A percentile compares a stretch with the other conserved stretches of the same genome.
phyloP scores from a whole-genome alignment of 2,329 filamentous ascomycete species.

The Paracoccidioides lutzii region DNA sequence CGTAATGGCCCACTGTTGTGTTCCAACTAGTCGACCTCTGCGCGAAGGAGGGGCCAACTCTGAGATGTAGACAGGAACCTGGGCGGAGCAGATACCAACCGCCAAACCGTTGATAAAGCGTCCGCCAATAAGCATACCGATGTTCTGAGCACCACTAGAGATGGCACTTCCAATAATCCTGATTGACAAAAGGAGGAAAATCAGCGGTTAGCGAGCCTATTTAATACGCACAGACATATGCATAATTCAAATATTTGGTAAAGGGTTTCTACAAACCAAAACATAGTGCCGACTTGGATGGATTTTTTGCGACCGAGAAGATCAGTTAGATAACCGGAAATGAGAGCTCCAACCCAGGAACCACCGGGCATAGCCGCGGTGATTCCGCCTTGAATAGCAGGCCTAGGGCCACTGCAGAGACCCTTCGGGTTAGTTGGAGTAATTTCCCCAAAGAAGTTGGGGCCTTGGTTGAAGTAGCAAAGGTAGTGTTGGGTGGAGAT shows the following conservation, averaged over 20 bases:
- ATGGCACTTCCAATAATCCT: slow-evolving; percentile 29
- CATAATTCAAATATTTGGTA: neutral
- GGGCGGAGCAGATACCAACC: slow-evolving; percentile 28
- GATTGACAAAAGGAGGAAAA: slow-evolving; percentile 18
- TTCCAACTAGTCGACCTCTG: slow-evolving; percentile 28
- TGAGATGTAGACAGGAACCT: slow-evolving; percentile 28
- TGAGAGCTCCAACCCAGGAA: slow-evolving; percentile 50
- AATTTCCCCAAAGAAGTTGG: neutral
- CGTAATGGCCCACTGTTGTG: slow-evolving; percentile 31
- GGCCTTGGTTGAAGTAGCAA: slow-evolving; percentile 39
- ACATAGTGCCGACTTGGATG: slow-evolving; percentile 24
- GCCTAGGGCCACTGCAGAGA: slow-evolving; percentile 35
- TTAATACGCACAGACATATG: no score
- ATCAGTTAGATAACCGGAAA: slow-evolving; percentile 24
- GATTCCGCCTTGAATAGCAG: slow-evolving; percentile 49
- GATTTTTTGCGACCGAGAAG: slow-evolving; percentile 28
- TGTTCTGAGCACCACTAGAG: slow-evolving; percentile 21
- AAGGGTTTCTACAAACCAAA: slow-evolving; percentile 19
- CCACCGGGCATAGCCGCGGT: slow-evolving; percentile 58
- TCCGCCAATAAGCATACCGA: slow-evolving; percentile 23
- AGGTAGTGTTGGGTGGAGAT: slow-evolving; percentile 40
- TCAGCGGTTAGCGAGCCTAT: neutral
- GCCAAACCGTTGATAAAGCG: slow-evolving; percentile 30
- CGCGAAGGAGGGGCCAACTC: slow-evolving; percentile 29
- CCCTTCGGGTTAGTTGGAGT: slow-evolving; percentile 19